Conservation (phyloP, 768 basidiomycete species). For the Suillus tomentosus region DNA sequence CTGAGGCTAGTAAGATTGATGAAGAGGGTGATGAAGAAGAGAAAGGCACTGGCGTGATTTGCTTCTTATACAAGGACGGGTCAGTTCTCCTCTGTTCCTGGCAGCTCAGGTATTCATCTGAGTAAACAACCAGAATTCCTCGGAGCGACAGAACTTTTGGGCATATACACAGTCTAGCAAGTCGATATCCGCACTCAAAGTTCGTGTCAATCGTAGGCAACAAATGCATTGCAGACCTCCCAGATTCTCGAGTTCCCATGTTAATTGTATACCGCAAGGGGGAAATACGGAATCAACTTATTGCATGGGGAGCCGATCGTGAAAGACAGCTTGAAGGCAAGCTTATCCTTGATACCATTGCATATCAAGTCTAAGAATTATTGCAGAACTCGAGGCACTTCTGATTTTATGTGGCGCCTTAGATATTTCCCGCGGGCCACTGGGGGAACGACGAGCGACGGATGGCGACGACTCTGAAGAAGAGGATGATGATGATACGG, state of each 20-base stretch:
- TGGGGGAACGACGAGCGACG: constrained; percentile 29
- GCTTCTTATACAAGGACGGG: constrained; percentile 96
- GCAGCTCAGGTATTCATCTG: constrained; percentile 7
- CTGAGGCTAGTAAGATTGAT: constrained; percentile 80
- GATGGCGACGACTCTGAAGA: constrained; percentile 45
- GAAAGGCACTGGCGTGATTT: constrained; percentile 88
- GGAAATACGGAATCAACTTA: constrained; percentile 83
- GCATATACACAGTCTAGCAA: constrained; percentile 72
- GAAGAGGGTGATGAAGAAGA: constrained; percentile 66
- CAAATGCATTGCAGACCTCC: constrained; percentile 96
- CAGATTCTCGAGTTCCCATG: constrained; percentile 89
- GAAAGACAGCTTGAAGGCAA: constrained; percentile 79
- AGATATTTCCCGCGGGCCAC: constrained; percentile 49
- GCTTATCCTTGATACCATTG: constrained; percentile 17
- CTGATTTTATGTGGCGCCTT: constrained; percentile 67
- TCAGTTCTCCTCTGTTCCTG: constrained; percentile 40
- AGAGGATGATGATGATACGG: constrained; percentile 50
- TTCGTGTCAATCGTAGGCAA: constrained; percentile 94
- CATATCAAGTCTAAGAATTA: constrained; percentile 5
- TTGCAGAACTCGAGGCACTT: constrained; percentile 69
- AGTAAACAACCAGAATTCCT: constrained; percentile 57
- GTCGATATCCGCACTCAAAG: constrained; percentile 87
- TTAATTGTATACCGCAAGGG: constrained; percentile 91
- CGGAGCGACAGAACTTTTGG: constrained; percentile 75
- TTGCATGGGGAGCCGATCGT: constrained; percentile 80